A percentile compares a stretch with the other conserved stretches of the same genome.
phyloP scores from a whole-genome alignment of 345 rosid species.

The Lepidium africanum region DNA sequence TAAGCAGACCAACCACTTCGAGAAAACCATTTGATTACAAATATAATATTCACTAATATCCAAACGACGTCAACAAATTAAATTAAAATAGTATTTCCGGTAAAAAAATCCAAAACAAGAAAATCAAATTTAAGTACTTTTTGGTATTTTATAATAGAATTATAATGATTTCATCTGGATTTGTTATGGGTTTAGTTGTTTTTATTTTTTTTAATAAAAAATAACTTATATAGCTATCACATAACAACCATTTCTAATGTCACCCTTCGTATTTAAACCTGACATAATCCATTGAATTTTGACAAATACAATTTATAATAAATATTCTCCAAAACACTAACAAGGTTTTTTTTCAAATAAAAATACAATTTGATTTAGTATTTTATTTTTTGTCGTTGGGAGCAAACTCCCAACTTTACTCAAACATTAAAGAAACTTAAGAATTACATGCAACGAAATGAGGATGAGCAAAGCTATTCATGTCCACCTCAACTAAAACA shows the following conservation, averaged over 20 bases:
- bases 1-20: slow-evolving; percentile 9
- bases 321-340: no score
- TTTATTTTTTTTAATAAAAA: background rate
- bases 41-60: background rate
- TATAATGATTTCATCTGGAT: background rate
- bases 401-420: no score
- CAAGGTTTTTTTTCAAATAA: no score
- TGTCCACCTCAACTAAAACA: no score
- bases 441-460: no score
- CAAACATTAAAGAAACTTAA: no score
- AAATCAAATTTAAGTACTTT: background rate
- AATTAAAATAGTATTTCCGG: background rate
- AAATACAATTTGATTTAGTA: no score
- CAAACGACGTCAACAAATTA: background rate
- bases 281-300: background rate
- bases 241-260: background rate
- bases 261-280: background rate
- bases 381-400: no score
- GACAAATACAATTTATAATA: no score
- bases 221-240: background rate
- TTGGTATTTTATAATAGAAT: background rate
- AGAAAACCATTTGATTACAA: background rate
- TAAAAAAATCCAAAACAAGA: background rate
- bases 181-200: background rate
- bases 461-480: no score